These are phyloP conservation scores for Wallacemonas collosoma DNA, from an alignment of 208 protist genomes.

Conservation along the genomic window DNA sequence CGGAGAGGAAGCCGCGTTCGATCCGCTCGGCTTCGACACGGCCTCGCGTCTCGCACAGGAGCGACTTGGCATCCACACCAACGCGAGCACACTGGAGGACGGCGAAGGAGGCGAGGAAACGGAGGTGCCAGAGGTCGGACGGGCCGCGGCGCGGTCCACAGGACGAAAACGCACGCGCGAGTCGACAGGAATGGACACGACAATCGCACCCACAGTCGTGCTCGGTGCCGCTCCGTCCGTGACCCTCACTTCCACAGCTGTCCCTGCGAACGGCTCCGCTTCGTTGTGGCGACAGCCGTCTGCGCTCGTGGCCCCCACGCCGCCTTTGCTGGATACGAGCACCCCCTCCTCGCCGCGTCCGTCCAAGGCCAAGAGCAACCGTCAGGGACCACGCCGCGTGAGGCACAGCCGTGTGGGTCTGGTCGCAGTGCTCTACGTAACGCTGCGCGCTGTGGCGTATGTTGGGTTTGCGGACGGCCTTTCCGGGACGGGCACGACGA, in stretches of 20 bases:
- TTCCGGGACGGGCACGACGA: no score
- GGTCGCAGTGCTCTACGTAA: constrained; percentile 67
- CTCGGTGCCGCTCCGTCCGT: neutral
- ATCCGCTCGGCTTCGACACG: constrained; percentile 6
- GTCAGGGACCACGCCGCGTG: neutral
- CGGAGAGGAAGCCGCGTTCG: constrained; percentile 14
- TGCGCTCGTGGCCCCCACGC: neutral
- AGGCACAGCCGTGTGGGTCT: constrained; percentile 46
- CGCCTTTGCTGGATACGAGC: neutral
- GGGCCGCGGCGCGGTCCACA: neutral
- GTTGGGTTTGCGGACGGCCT: constrained; percentile 28
- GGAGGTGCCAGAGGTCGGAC: neutral
- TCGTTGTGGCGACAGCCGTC: constrained; percentile 9
- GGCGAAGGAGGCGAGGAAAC: neutral
- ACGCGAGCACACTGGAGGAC: neutral
- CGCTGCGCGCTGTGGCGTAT: constrained; percentile 58
- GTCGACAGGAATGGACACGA: neutral
- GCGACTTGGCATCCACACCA: neutral
- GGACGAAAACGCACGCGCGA: neutral
- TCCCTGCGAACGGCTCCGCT: neutral
- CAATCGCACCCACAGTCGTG: constrained; percentile 1
- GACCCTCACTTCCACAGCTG: neutral
- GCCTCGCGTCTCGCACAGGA: constrained; percentile 10
- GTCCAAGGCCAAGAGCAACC: no score
- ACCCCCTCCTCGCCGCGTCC: no score